Evolutionary conservation across 768 basidiomycete genomes (phyloP), one percentile per base, ranked within the genome.

Genomic region (Cystobasidium tubakii): DNA sequence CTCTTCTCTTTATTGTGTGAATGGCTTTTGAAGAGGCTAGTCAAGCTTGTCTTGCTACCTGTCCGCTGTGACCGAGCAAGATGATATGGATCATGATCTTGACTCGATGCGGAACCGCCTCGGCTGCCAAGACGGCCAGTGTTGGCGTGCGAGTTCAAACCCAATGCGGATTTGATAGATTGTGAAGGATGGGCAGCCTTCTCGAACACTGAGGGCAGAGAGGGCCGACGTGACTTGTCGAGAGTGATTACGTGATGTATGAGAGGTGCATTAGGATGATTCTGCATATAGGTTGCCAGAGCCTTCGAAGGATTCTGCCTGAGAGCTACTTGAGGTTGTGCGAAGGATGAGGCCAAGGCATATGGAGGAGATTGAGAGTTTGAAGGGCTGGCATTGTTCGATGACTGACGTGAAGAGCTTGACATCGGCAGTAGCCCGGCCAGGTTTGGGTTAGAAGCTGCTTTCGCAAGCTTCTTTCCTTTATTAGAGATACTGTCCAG

Each of bases 151-250:
- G 73, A 27, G 31, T 64, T 43, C 75, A 76, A 69, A n/a, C 76
- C 79, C 17, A 82, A 73, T 10, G 79, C 81, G 0, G 78, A 76
- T 12, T 79, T 76, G 39, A 83, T 78, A 31, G 79, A 75, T 7
- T 77, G 75, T 12, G 79, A 77, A 0, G 81, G 82, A 75, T 82
- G 82, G 7, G 81, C 77, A 2, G 82, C 83, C 70, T 81, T 81
- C 64, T 83, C 83, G 57, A 83, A 76, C 66, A 84, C 82, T 46
- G 82, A 82, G 0, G 83, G 83, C 0, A 83, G 77, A n/a, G 81
- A 81, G 0, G 82, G 82, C 19, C 83, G 79, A 1, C 81, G 21
- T 15, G 69, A 53, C 27, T 71, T 71, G 31, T 71, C 69, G 10
- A 46, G 53, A 46, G 36, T 71, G 31, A 71, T 60, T 27, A 71